A percentile compares a stretch with the other conserved stretches of the same genome.
These are phyloP conservation scores for Trematosphaeria pertusa DNA, from an alignment of 2,329 filamentous ascomycete species.

Conservation along the genomic window DNA sequence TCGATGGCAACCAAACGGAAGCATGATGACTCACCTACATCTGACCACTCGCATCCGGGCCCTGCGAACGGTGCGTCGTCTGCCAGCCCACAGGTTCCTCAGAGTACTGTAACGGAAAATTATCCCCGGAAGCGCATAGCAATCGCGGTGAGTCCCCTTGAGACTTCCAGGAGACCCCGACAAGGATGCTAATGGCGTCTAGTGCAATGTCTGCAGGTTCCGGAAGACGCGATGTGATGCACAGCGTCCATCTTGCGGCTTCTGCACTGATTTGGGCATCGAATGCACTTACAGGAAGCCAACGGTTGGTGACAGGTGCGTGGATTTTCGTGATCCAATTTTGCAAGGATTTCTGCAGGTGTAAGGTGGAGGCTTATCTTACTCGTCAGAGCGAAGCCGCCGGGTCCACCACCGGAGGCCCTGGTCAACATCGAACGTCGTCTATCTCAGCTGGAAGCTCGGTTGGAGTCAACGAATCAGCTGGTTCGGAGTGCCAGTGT, in stretches of 20 bases:
- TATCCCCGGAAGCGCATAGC: slow-evolving; percentile 35
- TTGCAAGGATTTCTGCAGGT: neutral
- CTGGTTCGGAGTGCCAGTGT: slow-evolving; percentile 21
- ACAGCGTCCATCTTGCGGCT: slow-evolving; percentile 32
- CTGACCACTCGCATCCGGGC: slow-evolving; percentile 10
- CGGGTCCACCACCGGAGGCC: slow-evolving; percentile 22
- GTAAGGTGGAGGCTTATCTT: neutral
- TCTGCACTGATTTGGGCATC: slow-evolving; percentile 36
- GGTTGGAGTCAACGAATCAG: slow-evolving; percentile 27
- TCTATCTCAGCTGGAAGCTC: slow-evolving; percentile 31
- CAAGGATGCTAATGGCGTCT: slow-evolving; percentile 6
- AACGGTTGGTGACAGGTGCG: slow-evolving; percentile 27
- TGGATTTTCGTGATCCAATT: neutral
- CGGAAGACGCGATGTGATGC: slow-evolving; percentile 38
- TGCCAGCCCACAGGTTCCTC: too few relatives aligned
- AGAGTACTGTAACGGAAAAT: slow-evolving; percentile 23
- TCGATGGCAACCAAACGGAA: slow-evolving; percentile 29
- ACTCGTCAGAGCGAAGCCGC: slow-evolving; percentile 16
- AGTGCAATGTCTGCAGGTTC: slow-evolving; percentile 40
- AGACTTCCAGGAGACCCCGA: neutral
- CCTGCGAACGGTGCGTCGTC: slow-evolving; percentile 7
- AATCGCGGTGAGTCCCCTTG: slow-evolving; percentile 26
- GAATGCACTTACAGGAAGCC: slow-evolving; percentile 38
- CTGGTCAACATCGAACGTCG: slow-evolving; percentile 30
- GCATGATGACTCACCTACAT: slow-evolving; percentile 13